Percentiles rank a stretch among this genome's conserved stretches.
Conservation (phyloP, 2,329 filamentous ascomycete species). For the Trichophyton rubrum region DNA sequence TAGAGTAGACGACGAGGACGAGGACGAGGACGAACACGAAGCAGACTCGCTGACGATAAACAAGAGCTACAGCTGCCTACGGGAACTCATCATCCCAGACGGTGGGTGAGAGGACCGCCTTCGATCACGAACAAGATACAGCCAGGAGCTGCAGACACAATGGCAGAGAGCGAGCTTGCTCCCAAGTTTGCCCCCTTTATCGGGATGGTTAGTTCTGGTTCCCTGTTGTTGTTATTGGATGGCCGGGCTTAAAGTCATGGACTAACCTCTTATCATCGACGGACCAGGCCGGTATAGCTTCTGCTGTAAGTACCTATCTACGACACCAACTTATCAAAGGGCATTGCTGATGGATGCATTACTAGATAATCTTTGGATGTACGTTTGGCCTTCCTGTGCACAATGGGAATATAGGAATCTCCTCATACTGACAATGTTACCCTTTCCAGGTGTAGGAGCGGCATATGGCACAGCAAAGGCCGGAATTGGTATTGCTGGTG, state of each 20-base stretch:
- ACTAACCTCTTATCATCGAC: background rate
- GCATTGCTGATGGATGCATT: conserved; percentile 3
- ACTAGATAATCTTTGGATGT: conserved; percentile 42
- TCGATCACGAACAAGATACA: background rate
- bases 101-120: background rate
- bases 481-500: conserved; percentile 54
- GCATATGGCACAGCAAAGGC: conserved; percentile 58
- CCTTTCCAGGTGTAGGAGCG: conserved; percentile 45
- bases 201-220: conserved; percentile 45
- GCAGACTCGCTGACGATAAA: no score
- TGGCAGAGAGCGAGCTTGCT: conserved; percentile 40
- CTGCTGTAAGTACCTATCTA: conserved; percentile 29
- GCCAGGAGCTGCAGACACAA: conserved; percentile 17
- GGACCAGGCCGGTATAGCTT: conserved; percentile 36
- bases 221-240: conserved; percentile 5
- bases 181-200: conserved; percentile 57
- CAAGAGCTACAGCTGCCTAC: background rate
- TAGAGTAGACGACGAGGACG: background rate
- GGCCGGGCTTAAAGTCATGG: conserved; percentile 15
- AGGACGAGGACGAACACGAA: background rate
- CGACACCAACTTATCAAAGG: no score
- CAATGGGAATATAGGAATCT: background rate
- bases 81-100: background rate
- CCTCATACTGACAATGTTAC: background rate
- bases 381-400: conserved; percentile 20